Evolutionary conservation across 352 stramenopile genomes (phyloP).

Genomic region (Elongisporangium undulatum): DNA sequence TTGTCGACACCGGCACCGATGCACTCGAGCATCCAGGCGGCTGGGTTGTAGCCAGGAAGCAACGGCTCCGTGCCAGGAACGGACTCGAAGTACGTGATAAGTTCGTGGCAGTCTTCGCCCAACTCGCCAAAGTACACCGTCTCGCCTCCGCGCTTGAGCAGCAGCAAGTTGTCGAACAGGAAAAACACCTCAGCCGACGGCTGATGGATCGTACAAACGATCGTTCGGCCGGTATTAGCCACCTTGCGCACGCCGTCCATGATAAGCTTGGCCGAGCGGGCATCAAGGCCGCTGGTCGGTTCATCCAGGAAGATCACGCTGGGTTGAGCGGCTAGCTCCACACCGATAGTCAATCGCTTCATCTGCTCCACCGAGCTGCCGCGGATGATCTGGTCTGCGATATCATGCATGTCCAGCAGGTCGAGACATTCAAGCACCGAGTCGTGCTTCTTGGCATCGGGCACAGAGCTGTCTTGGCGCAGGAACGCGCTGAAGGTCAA

Average conservation of each 20-base stretch:
- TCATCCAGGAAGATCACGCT: slow-evolving; percentile 79
- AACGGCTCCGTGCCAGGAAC: slow-evolving; percentile 8
- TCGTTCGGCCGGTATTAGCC: slow-evolving; percentile 45
- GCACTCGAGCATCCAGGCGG: slow-evolving; percentile 13
- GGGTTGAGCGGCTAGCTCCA: slow-evolving; percentile 70
- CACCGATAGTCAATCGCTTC: slow-evolving; percentile 41
- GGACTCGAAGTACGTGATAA: slow-evolving; percentile 27
- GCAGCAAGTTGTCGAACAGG: slow-evolving; percentile 68
- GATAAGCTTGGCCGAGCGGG: slow-evolving; percentile 67
- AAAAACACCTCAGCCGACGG: slow-evolving; percentile 77
- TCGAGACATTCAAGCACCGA: slow-evolving; percentile 16
- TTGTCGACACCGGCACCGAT: slow-evolving; percentile 34
- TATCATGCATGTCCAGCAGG: slow-evolving; percentile 13
- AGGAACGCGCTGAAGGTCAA: slow-evolving; percentile 86
- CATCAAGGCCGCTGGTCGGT: slow-evolving; percentile 77
- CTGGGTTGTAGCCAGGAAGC: slow-evolving; percentile 30
- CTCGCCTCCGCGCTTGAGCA: slow-evolving; percentile 45
- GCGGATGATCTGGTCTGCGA: slow-evolving; percentile 24
- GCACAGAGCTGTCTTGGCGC: slow-evolving; percentile 24
- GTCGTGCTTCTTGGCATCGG: slow-evolving; percentile 9
- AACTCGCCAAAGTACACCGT: slow-evolving; percentile 35
- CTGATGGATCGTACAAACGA: slow-evolving; percentile 89
- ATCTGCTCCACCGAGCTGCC: slow-evolving; percentile 37
- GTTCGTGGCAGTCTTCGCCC: slow-evolving; percentile 13
- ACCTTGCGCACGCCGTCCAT: slow-evolving; percentile 80